Conservation (phyloP, 805 yeast species). For the Ogataea haglerorum region DNA sequence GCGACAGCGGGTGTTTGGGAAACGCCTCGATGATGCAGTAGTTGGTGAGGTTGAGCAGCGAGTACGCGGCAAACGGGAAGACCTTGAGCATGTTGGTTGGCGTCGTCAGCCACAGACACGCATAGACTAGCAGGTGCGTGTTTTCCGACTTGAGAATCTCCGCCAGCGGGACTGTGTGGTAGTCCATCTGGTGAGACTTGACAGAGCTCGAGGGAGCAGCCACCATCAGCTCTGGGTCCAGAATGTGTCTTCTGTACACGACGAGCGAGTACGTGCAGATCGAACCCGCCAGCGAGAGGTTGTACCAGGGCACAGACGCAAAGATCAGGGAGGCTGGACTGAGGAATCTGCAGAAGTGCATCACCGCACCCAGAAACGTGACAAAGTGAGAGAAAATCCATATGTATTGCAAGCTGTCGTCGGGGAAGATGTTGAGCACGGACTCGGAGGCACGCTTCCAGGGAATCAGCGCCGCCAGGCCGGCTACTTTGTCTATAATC, state of each 20-base stretch:
- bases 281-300: slow-evolving; percentile 21
- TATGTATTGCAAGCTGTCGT: slow-evolving; percentile 18
- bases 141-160: slow-evolving; percentile 40
- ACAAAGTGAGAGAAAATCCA: slow-evolving; percentile 24
- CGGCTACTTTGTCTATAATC: slow-evolving; percentile 8
- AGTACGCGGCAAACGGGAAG: slow-evolving; percentile 40
- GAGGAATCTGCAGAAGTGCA: slow-evolving; percentile 13
- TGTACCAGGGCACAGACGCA: slow-evolving; percentile 20
- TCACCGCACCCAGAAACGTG: slow-evolving; percentile 19
- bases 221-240: slow-evolving; percentile 15
- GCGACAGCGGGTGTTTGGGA: slow-evolving; percentile 31
- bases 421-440: slow-evolving; percentile 8
- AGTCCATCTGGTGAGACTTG: slow-evolving; percentile 7
- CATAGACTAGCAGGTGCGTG: slow-evolving; percentile 36
- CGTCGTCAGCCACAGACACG: slow-evolving; percentile 38
- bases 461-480: slow-evolving; percentile 10
- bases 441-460: slow-evolving; percentile 10
- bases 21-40: slow-evolving; percentile 33
- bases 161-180: slow-evolving; percentile 28
- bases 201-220: slow-evolving; percentile 5
- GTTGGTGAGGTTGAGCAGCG: slow-evolving; percentile 37
- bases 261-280: slow-evolving; percentile 30
- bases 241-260: slow-evolving; percentile 26
- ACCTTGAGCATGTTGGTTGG: slow-evolving; percentile 33
- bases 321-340: slow-evolving; percentile 9